Evolutionary conservation across 164 flowering plant genomes (phyloP).

Genomic region (Taxillus chinensis): DNA sequence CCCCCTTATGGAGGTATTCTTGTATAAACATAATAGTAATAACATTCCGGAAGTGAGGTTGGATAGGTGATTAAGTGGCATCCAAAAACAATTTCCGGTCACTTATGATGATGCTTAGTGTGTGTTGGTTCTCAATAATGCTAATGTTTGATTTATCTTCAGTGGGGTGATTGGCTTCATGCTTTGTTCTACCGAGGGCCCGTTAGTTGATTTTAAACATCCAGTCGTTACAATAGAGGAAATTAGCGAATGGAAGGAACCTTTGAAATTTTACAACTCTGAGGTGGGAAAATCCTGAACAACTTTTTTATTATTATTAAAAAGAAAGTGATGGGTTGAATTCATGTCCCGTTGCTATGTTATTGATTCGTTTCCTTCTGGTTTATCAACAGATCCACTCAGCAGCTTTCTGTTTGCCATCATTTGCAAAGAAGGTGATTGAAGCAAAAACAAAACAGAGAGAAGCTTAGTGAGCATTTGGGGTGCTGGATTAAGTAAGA

Average conservation of each 20-base stretch:
- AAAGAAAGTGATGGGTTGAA: too few relatives aligned
- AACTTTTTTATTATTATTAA: background rate
- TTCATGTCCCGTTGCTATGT: too few relatives aligned
- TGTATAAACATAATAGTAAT: too few relatives aligned
- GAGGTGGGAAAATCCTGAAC: slow-evolving; percentile 32
- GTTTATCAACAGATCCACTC: slow-evolving; percentile 41
- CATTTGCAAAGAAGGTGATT: slow-evolving; percentile 64
- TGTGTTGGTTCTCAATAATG: background rate
- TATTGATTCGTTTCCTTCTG: background rate
- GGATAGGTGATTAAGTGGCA: too few relatives aligned
- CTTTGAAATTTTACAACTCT: slow-evolving; percentile 63
- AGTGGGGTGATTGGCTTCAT: slow-evolving; percentile 86
- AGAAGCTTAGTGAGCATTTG: too few relatives aligned
- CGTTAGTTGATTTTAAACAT: slow-evolving; percentile 60
- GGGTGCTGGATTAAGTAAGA: too few relatives aligned
- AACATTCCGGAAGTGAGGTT: too few relatives aligned
- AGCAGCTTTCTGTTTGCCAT: slow-evolving; percentile 75
- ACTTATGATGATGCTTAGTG: background rate
- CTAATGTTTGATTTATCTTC: slow-evolving; percentile 12
- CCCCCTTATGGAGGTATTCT: too few relatives aligned
- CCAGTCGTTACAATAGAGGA: slow-evolving; percentile 53
- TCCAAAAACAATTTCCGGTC: too few relatives aligned
- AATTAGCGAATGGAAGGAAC: slow-evolving; percentile 20
- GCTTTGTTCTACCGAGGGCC: slow-evolving; percentile 80
- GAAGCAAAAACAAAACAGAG: slow-evolving; percentile 6